Percentiles rank a stretch among this genome's conserved stretches.
Conservation (phyloP, 176 grass and related monocot genomes). For the Lolium multiflorum region DNA sequence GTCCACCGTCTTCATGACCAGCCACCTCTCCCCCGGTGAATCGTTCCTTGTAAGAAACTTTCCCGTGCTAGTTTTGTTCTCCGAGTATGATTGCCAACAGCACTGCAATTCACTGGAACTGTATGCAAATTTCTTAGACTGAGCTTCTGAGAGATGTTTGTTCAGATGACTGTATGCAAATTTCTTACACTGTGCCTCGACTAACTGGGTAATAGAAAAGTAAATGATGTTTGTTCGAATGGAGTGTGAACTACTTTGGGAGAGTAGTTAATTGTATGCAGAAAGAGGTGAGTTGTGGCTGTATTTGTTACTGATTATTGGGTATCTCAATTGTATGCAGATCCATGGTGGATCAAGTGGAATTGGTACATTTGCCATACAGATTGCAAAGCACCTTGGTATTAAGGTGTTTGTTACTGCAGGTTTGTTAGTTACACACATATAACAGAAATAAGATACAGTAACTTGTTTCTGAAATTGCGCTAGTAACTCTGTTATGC, state of each 20-base stretch:
- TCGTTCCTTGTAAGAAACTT: constrained; percentile 64
- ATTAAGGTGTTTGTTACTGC: constrained; percentile 87
- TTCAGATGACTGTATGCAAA: too few relatives aligned
- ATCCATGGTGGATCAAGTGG: constrained; percentile 95
- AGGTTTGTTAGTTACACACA: constrained; percentile 53
- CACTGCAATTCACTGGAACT: not conserved
- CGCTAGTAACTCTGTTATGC: not conserved
- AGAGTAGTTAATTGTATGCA: too few relatives aligned
- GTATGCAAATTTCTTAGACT: not conserved
- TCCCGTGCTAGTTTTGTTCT: not conserved
- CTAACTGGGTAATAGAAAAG: not conserved
- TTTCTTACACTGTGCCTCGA: not conserved
- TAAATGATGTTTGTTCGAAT: too few relatives aligned
- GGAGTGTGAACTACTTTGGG: too few relatives aligned
- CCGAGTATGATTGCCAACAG: not conserved
- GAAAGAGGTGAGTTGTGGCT: too few relatives aligned
- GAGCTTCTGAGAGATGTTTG: not conserved
- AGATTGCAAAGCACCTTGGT: constrained; percentile 79
- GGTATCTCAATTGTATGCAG: constrained; percentile 47
- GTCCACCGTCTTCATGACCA: constrained; percentile 95
- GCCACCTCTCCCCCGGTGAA: constrained; percentile 74
- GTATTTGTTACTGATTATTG: not conserved
- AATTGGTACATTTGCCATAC: constrained; percentile 94
- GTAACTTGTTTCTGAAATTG: too few relatives aligned
- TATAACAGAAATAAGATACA: not conserved